Base-by-base conservation (phyloP, 1,284 basidiomycete genomes). In the Trametes versicolor region DNA sequence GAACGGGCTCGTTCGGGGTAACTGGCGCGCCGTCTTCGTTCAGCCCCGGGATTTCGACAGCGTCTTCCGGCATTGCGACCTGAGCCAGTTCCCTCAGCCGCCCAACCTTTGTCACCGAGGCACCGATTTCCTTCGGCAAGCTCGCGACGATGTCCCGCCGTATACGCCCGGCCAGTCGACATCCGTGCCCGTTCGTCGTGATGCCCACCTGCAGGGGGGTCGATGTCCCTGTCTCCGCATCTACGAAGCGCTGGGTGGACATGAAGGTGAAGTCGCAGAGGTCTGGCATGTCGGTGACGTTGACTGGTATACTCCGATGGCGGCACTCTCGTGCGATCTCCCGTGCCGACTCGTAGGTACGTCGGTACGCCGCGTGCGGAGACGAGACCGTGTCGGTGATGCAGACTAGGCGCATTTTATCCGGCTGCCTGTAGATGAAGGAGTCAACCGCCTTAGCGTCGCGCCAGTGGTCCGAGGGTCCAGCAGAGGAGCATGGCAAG, bases 231-330 rank as follows among this genome's bases (percentile, higher is more conserved):
- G 80, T 80, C n/a, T 75, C 71, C 8, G 80, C 69, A 66, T 85
- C 81, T 3, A 84, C 76, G 73, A 98, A 96, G 5, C 97, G 92
- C 74, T 98, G 95, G 0, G 91, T 89, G 0, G 96, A 89, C 0
- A 94, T 87, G 79, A 98, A 97, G 0, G 92, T 90, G 75, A 95
- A 98, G 74, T 98, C 95, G 76, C 95, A 98, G 25, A 97, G 83
- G 10, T 87, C 81, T 1, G 95, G 94, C 72, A 91, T 88, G 78
- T 99, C 97, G 8, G 95, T 89, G 36, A 94, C 87, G 72, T 97
- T 99, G 70, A 97, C 83, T 2, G 90, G 92, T 53, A 98, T 90
- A 47, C 87, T 85, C 21, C 85, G 83, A 0, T 79, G 68, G 32
- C 77, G 81, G 70, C 90, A 93, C 0, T 87, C 75, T 6, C 74